Evolutionary conservation across 2,329 filamentous ascomycete species (phyloP), one percentile per base, ranked within the genome.

Genomic region (Stemphylium vesicarium): DNA sequence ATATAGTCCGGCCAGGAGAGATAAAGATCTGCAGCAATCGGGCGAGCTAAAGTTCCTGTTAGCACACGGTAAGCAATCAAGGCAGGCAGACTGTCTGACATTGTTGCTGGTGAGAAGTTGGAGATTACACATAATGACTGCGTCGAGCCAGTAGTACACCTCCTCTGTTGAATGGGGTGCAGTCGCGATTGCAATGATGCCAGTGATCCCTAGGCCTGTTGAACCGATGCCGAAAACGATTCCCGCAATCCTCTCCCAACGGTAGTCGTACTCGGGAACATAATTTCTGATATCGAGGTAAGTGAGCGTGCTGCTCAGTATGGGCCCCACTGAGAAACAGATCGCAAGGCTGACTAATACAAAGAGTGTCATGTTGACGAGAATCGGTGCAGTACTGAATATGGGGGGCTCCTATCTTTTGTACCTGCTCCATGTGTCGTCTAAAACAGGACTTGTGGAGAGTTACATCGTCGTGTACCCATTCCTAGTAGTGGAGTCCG

Each of bases 121-220:
- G 24, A 54, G 51, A 40, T 54, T 54, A 49, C 13, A 54, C 32
- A 54, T 54, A 11, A 54, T 49, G 12, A 54, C 26, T 54, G 16
- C 39, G 18, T 54, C 33, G 13, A 54, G 51, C 51, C 16, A 54
- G 39, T 3, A 31, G 51, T 54, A 54, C 13, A 35, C 43, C 29
- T 39, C 43, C 29, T 39, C 50, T 48, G 15, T 29, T 20, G 24
- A 32, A 54, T 54, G 9, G 39, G 39, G 16, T 48, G 12, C 15
- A n/a, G 51, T 54, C 36, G 44, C 51, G 6, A 54, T 49, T 49
- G 51, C 32, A 54, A 38, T 4, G 11, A 51, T 11, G 15, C 49
- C 18, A 20, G 41, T 36, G 4, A 51, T 40, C 13, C 18, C 41
- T 20, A 51, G 24, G 36, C 49, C 35, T 40, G 29, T 22, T 20